Evolutionary conservation across 1,284 basidiomycete species (phyloP), one percentile per base, ranked within the genome.

Genomic region (Xerocomus amazonicus): DNA sequence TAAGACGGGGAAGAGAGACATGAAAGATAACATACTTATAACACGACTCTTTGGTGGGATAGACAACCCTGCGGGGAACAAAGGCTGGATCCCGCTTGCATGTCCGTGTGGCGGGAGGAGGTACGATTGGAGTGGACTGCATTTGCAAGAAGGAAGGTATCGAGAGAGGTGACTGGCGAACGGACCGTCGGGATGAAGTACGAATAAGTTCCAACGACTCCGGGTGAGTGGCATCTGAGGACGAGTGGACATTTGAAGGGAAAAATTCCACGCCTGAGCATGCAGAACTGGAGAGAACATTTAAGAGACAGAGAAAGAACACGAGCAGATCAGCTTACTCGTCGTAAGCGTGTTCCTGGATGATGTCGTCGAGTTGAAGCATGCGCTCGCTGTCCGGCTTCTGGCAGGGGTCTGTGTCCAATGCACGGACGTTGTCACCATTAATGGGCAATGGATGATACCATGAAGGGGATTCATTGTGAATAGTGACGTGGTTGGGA

Each of bases 41-140:
- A 59, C 87, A 90, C 9, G 81, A 77, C 50, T 87, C 86, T 64
- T 81, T 85, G 3, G 83, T 73, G 32, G 86, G 87, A 67, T 74
- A 76, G 10, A 87, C 78, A 28, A 88, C 79, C 31, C 74, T 77
- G 48, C 80, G 79, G 44, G 76, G 70, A 31, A 75, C 63, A 12
- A 72, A 65, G 5, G 75, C 70, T 12, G 73, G 72, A 50, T 79
- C 80, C 31, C 72, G 72, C 58, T 78, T 84, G 50, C 78, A 80
- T 43, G 73, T 73, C 35, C 77, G 70, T 31, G 77, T 67, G 9
- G 75, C 74, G 34, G 83, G 81, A 41, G 84, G 83, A 43, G 73
- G 66, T 7, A 73, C 59, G 36, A 70, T 61, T 55, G 69, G 60
- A 45, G 64, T 68, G 39, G 59, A 56, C n/a, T 59, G 55, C 50